These are phyloP conservation scores for Colletotrichum tropicicola DNA, from an alignment of 2,329 filamentous ascomycete species.

Conservation along the genomic window DNA sequence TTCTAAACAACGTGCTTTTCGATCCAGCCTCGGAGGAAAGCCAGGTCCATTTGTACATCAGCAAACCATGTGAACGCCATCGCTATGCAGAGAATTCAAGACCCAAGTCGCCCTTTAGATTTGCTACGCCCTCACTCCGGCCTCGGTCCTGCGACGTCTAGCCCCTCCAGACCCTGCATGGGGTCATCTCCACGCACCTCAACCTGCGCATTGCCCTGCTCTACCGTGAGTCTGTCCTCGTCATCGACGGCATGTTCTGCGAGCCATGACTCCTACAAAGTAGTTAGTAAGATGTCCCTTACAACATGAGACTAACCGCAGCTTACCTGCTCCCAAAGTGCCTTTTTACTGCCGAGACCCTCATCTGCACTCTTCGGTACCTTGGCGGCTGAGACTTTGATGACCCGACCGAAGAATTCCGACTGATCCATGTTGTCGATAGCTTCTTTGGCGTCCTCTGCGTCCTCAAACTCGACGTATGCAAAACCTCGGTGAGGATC, in stretches of 20 bases:
- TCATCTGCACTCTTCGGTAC: slow-evolving; percentile 89
- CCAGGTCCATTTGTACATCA: slow-evolving; percentile 21
- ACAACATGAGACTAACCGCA: not conserved
- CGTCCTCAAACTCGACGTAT: slow-evolving; percentile 92
- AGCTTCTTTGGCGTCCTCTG: slow-evolving; percentile 88
- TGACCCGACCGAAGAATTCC: slow-evolving; percentile 89
- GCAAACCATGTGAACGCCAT: slow-evolving; percentile 48
- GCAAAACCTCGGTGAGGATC: slow-evolving; percentile 92
- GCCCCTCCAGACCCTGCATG: slow-evolving; percentile 93
- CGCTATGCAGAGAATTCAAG: slow-evolving; percentile 49
- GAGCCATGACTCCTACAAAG: slow-evolving; percentile 85
- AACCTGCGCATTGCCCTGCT: slow-evolving; percentile 59
- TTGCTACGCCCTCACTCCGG: slow-evolving; percentile 64
- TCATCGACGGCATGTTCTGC: slow-evolving; percentile 87
- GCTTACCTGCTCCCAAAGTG: slow-evolving; percentile 94
- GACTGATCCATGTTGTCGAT: slow-evolving; percentile 99
- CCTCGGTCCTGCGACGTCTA: slow-evolving; percentile 94
- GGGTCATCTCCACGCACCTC: slow-evolving; percentile 76
- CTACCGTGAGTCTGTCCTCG: slow-evolving; percentile 73
- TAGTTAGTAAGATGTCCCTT: slow-evolving; percentile 10
- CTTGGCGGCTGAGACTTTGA: slow-evolving; percentile 93
- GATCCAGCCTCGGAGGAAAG: slow-evolving; percentile 2
- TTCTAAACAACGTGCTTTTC: slow-evolving; percentile 15
- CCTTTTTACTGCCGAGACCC: slow-evolving; percentile 90
- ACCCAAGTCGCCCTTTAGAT: slow-evolving; percentile 26